Percentiles rank a stretch among this genome's conserved stretches.
These are phyloP conservation scores for Elongisporangium anandrum DNA, from an alignment of 352 stramenopile genomes.

Conservation along the genomic window DNA sequence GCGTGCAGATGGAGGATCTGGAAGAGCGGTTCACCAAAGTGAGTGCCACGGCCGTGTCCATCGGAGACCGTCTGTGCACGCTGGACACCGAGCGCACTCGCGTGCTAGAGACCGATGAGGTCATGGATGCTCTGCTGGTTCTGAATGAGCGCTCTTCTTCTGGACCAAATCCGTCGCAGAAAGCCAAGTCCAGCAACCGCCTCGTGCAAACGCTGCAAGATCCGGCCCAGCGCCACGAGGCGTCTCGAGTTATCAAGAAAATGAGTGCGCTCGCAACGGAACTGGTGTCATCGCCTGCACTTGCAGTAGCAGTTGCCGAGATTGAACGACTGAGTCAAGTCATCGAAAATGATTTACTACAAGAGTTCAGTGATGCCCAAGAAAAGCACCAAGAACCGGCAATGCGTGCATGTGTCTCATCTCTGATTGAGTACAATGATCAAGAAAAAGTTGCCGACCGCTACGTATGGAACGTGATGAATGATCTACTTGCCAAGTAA, in stretches of 20 bases:
- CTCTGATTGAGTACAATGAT: constrained; percentile 78
- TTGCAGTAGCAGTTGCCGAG: constrained; percentile 50
- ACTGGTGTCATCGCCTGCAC: constrained; percentile 46
- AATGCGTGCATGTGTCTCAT: constrained; percentile 62
- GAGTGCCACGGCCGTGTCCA: constrained; percentile 71
- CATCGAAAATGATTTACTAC: constrained; percentile 70
- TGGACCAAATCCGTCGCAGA: constrained; percentile 18
- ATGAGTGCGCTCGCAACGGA: constrained; percentile 69
- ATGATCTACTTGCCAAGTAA: constrained; percentile 55
- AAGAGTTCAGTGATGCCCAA: constrained; percentile 71
- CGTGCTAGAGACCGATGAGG: constrained; percentile 71
- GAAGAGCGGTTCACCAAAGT: constrained; percentile 86
- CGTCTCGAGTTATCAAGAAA: constrained; percentile 64
- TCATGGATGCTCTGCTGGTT: constrained; percentile 69
- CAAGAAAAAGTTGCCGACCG: constrained; percentile 80
- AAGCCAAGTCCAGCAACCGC: constrained; percentile 52
- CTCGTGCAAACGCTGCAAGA: constrained; percentile 67
- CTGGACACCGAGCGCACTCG: constrained; percentile 62
- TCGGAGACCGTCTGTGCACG: constrained; percentile 59
- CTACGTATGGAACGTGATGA: constrained; percentile 85
- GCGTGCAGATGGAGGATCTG: constrained; percentile 73
- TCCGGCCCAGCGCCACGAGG: constrained; percentile 66
- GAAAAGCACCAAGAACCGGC: constrained; percentile 36
- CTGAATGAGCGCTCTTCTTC: constrained; percentile 43
- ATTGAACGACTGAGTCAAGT: constrained; percentile 73